Conservation (phyloP, 169 alveolate genomes). For the Plasmodium falciparum region DNA sequence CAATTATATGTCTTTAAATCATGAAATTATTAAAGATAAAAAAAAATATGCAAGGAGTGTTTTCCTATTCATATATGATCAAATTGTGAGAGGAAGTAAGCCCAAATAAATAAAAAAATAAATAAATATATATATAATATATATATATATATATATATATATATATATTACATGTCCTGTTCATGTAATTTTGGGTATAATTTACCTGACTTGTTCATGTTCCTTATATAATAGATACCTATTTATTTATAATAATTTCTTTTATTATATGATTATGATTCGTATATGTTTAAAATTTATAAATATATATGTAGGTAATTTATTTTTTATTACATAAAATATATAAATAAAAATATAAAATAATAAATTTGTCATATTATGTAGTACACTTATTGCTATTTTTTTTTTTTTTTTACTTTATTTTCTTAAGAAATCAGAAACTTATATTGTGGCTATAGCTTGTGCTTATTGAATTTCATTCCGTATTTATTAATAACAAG, state of each 20-base stretch:
- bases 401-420: slow-evolving; percentile 3
- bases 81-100: slow-evolving; percentile 47
- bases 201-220: too few relatives aligned
- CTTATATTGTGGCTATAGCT: slow-evolving; percentile 56
- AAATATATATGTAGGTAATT: neutral
- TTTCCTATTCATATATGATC: slow-evolving; percentile 43
- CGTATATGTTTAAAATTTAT: neutral
- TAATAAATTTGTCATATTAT: neutral
- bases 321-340: neutral
- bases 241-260: too few relatives aligned
- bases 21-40: slow-evolving; percentile 47
- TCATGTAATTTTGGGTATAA: too few relatives aligned
- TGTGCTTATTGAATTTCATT: slow-evolving; percentile 53
- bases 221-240: too few relatives aligned
- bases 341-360: neutral
- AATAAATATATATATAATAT: neutral
- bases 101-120: neutral
- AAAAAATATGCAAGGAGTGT: slow-evolving; percentile 30
- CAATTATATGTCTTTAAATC: slow-evolving; percentile 47
- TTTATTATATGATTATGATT: neutral
- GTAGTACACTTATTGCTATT: neutral
- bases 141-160: neutral
- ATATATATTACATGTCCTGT: too few relatives aligned
- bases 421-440: slow-evolving; percentile 36
- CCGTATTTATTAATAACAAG: slow-evolving; percentile 60